Conservation (phyloP, 108 stramenopile species). For the Pinguiococcus pyrenoidosus region DNA sequence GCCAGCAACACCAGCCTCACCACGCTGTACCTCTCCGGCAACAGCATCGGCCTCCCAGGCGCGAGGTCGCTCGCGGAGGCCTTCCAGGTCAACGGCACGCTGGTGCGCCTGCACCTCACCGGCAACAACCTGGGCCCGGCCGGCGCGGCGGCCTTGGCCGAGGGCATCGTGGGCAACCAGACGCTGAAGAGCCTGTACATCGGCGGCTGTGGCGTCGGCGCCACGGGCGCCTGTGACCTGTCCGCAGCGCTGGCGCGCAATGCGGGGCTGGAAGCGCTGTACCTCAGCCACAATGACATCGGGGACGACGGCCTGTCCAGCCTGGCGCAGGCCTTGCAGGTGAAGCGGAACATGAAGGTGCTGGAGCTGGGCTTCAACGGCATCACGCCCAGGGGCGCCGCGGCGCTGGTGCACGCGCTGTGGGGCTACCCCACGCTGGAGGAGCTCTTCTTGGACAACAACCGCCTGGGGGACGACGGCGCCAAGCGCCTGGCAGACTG, state of each 20-base stretch:
- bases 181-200: constrained; percentile 10
- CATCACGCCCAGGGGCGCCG: constrained; percentile 11
- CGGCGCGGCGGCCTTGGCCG: constrained; percentile 9
- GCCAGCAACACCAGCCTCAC: constrained; percentile 1
- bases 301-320: constrained; percentile 11
- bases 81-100: constrained; percentile 9
- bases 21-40: constrained; percentile 15
- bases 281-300: constrained; percentile 22
- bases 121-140: constrained; percentile 11
- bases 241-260: constrained; percentile 4
- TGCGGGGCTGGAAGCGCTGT: constrained; percentile 10
- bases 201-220: constrained; percentile 14
- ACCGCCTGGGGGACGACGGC: constrained; percentile 21
- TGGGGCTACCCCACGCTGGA: constrained; percentile 17
- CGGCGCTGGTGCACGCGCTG: constrained; percentile 15
- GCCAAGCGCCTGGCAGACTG: constrained; percentile 13
- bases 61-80: constrained; percentile 20
- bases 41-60: constrained; percentile 11
- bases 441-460: constrained; percentile 17
- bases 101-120: constrained; percentile 13
- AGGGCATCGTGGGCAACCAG: constrained; percentile 5
- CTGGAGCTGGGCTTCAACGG: constrained; percentile 30
- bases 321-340: constrained; percentile 4
- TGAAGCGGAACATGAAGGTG: constrained; percentile 9
- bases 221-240: constrained; percentile 10